Evolutionary conservation across 345 rosid genomes (phyloP).

Genomic region (Salix caprea): DNA sequence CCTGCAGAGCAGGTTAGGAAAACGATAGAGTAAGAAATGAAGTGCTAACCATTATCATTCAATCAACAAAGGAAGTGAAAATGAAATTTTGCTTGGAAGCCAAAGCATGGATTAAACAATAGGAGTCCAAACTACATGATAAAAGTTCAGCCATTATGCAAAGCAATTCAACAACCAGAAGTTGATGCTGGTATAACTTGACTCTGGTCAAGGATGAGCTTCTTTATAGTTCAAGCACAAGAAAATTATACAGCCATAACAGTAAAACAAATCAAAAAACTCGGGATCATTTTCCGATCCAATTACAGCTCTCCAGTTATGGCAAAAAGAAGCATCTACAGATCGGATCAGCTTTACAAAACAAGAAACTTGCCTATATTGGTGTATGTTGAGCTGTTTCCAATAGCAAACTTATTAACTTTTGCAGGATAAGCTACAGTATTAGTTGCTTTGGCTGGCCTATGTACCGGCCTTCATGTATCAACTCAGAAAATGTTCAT

Average conservation of each 20-base stretch:
- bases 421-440: slow-evolving; percentile 12
- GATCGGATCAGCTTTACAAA: slow-evolving; percentile 18
- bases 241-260: slow-evolving; percentile 11
- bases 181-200: slow-evolving; percentile 18
- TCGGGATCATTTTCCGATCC: slow-evolving; percentile 14
- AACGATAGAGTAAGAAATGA: not conserved
- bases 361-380: slow-evolving; percentile 18
- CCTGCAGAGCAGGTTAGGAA: too few species aligned
- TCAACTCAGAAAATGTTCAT: not conserved
- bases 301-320: slow-evolving; percentile 16
- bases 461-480: slow-evolving; percentile 1
- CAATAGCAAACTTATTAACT: slow-evolving; percentile 6
- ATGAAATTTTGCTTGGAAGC: not conserved
- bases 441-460: slow-evolving; percentile 13
- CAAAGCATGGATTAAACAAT: not conserved
- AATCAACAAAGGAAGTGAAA: not conserved
- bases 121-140: not conserved
- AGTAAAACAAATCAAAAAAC: not conserved
- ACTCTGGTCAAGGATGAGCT: slow-evolving; percentile 21
- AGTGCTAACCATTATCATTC: not conserved
- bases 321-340: slow-evolving; percentile 26
- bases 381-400: slow-evolving; percentile 20
- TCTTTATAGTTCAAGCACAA: slow-evolving; percentile 4
- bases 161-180: not conserved
- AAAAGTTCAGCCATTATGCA: not conserved